Evolutionary conservation across 2,329 filamentous ascomycete genomes (phyloP), one percentile per base, ranked within the genome.

Genomic region (Nakataea oryzae): DNA sequence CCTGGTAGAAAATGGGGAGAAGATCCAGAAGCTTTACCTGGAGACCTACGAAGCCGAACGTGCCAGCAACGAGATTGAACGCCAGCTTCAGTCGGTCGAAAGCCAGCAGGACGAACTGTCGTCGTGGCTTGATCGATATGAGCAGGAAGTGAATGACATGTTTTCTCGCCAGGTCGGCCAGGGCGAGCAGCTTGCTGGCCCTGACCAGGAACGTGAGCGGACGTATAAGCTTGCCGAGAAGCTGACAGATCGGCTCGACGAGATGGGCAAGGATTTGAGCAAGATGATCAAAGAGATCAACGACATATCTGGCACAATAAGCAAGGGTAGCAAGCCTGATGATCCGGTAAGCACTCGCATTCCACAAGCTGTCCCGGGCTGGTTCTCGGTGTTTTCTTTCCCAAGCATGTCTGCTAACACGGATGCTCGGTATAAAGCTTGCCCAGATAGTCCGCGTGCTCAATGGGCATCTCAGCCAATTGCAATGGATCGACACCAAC

Each of bases 261-360:
- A 96, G 69, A 96, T 97, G 86, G 92, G 91, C 71, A 90, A 91
- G 72, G 92, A 96, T 72, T 80, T 99, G 65, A 87, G 86, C 58
- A 93, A 91, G 76, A 97, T 99, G 92, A 96, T 99, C 69, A 93
- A 96, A 72, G 95, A 97, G 75, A 96, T 99, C 72, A 99, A 99
- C 73, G 86, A 88, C 68, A 93, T 96, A 65, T 95, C 91, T n/a
- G 84, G 90, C 62, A 91, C 87, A 28, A 78, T 99, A 67, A 93
- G 86, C 81, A 96, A 96, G 81, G 91, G 89, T 63, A 88, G 84
- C 75, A 96, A 96, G 75, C 85, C 90, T 30, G 90, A 95, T 73
- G 91, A 95, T 75, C 90, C 90, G 67, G 91, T 95, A 82, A 76
- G 87, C 82, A 13, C 17, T 55, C n/a, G 7, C 11, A 50, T n/a